Percentiles rank a stretch among this genome's conserved stretches.
Conservation (phyloP, 2,329 filamentous ascomycete species). For the Alternaria ventricosa region DNA sequence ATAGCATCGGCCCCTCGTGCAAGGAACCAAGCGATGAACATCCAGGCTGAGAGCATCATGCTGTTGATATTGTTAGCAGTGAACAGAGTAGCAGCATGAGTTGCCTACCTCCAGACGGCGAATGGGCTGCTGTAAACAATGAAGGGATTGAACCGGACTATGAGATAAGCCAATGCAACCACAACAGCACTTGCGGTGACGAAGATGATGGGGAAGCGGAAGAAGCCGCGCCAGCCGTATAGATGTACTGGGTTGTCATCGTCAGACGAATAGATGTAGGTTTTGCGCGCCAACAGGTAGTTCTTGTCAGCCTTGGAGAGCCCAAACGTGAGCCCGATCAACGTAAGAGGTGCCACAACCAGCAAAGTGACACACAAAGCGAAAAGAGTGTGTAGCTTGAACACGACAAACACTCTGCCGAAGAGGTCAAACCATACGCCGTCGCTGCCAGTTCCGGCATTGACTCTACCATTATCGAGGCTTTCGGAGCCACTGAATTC, state of each 20-base stretch:
- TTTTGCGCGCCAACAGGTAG: constrained; percentile 79
- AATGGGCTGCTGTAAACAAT: constrained; percentile 92
- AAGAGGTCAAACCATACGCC: constrained; percentile 96
- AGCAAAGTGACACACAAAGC: constrained; percentile 85
- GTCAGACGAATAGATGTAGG: constrained; percentile 65
- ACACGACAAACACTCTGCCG: constrained; percentile 77
- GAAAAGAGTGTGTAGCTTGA: constrained; percentile 82
- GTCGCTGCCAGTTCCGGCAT: constrained; percentile 69
- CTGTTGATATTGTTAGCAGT: constrained; percentile 43
- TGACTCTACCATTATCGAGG: constrained; percentile 62
- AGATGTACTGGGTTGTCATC: constrained; percentile 67
- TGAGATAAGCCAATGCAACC: constrained; percentile 73
- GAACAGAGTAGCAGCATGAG: too few species aligned
- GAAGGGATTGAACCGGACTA: constrained; percentile 84
- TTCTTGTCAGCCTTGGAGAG: constrained; percentile 78
- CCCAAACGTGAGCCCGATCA: constrained; percentile 72
- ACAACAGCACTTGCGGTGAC: constrained; percentile 71
- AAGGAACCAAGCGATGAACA: constrained; percentile 82
- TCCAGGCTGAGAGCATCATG: constrained; percentile 83
- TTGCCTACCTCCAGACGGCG: constrained; percentile 70
- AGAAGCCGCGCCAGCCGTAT: constrained; percentile 81
- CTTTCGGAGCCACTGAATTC: constrained; percentile 70
- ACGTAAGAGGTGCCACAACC: constrained; percentile 75
- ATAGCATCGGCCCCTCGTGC: constrained; percentile 78
- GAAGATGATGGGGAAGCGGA: constrained; percentile 81